These are phyloP conservation scores for Tetradesmus obliquus DNA, from an alignment of 139 green algal species.

Conservation along the genomic window DNA sequence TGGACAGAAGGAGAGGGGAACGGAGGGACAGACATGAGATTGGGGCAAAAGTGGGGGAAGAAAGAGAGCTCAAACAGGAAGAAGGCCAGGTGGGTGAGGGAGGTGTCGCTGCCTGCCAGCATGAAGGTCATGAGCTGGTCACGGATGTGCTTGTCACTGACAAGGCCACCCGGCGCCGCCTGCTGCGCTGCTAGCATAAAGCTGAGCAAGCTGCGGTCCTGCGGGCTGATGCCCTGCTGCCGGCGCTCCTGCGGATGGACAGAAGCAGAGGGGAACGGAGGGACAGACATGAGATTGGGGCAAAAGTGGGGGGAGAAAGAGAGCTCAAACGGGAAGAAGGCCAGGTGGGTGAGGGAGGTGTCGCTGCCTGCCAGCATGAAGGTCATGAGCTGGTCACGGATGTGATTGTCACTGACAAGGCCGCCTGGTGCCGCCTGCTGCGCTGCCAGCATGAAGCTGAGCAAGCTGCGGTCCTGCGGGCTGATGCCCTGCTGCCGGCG, in stretches of 20 bases:
- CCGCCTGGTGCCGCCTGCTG: neutral
- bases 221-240: neutral
- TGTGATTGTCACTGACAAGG: neutral
- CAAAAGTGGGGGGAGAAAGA: no score
- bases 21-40: no score
- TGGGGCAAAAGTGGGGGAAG: no score
- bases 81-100: conserved; percentile 4
- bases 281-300: no score
- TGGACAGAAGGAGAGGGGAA: no score
- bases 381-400: conserved; percentile 13
- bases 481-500: neutral
- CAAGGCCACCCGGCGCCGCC: neutral
- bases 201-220: neutral
- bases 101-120: conserved; percentile 30
- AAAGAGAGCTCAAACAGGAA: conserved; percentile 11
- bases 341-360: conserved; percentile 14
- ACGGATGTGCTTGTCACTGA: neutral
- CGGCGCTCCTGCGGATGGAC: neutral
- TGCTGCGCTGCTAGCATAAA: neutral
- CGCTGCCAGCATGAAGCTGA: neutral
- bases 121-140: conserved; percentile 23
- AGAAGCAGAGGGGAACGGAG: no score
- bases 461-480: neutral
- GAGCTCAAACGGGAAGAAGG: conserved; percentile 22
- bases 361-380: conserved; percentile 24